Conservation (phyloP, 2,329 filamentous ascomycete species). For the Penicillium psychrosexuale region DNA sequence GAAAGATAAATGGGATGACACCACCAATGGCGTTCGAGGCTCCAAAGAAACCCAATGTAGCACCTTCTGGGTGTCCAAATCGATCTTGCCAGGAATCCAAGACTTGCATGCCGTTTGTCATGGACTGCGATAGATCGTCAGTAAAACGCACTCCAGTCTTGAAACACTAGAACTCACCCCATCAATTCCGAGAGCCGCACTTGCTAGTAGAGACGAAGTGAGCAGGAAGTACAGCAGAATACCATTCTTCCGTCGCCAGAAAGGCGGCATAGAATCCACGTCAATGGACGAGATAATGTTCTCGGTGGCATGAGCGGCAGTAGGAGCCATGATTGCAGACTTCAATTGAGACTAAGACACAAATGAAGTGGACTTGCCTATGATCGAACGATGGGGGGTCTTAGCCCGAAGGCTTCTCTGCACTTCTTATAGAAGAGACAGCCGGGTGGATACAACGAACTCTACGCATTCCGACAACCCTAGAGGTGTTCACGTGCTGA, state of each 20-base stretch:
- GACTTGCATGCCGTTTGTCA: slow-evolving; percentile 51
- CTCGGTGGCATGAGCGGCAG: slow-evolving; percentile 24
- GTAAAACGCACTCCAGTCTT: slow-evolving; percentile 10
- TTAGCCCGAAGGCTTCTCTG: background rate
- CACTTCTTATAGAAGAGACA: slow-evolving; percentile 8
- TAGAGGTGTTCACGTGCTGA: background rate
- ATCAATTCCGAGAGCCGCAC: slow-evolving; percentile 44
- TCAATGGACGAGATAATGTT: slow-evolving; percentile 23
- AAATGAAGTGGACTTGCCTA: background rate
- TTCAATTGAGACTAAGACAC: background rate
- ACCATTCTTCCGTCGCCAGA: slow-evolving; percentile 39
- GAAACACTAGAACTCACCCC: slow-evolving; percentile 32
- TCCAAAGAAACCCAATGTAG: slow-evolving; percentile 25
- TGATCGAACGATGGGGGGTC: background rate
- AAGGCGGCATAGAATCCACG: slow-evolving; percentile 19
- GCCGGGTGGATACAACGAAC: background rate
- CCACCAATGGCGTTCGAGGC: slow-evolving; percentile 24
- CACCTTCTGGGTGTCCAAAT: slow-evolving; percentile 24
- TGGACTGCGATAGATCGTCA: slow-evolving; percentile 29
- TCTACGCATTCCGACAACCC: background rate
- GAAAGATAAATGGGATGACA: slow-evolving; percentile 23
- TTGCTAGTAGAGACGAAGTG: slow-evolving; percentile 45
- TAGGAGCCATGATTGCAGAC: slow-evolving; percentile 18
- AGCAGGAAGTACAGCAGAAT: slow-evolving; percentile 45
- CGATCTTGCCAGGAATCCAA: slow-evolving; percentile 43